Conservation (phyloP, 2,329 filamentous ascomycete species). For the Dactylellina haptotyla region DNA sequence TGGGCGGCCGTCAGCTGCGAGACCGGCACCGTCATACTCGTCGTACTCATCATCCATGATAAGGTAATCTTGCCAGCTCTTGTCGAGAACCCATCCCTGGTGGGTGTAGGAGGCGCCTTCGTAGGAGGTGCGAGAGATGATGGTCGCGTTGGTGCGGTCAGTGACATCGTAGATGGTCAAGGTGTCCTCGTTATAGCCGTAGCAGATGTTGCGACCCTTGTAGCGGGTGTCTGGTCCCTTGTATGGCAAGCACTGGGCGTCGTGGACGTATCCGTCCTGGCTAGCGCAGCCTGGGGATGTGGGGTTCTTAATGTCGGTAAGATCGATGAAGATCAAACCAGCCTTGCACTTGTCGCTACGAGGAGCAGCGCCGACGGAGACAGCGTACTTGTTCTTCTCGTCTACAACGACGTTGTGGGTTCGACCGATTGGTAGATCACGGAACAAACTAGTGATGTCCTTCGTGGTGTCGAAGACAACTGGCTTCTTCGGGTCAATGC, state of each 20-base stretch:
- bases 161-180: slow-evolving; percentile 65
- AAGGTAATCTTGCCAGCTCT: slow-evolving; percentile 62
- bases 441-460: slow-evolving; percentile 63
- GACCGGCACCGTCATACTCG: slow-evolving; percentile 59
- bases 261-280: slow-evolving; percentile 70
- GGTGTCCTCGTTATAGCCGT: slow-evolving; percentile 58
- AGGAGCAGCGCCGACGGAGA: slow-evolving; percentile 61
- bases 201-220: slow-evolving; percentile 57
- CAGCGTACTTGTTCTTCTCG: slow-evolving; percentile 63
- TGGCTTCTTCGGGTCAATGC: slow-evolving; percentile 62
- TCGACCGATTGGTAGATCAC: slow-evolving; percentile 50
- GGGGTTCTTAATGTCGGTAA: slow-evolving; percentile 67
- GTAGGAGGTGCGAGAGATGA: slow-evolving; percentile 68
- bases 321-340: slow-evolving; percentile 70
- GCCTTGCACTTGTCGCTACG: slow-evolving; percentile 64
- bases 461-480: slow-evolving; percentile 63
- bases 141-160: slow-evolving; percentile 63
- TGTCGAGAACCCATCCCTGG: slow-evolving; percentile 68
- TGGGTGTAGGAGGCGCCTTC: slow-evolving; percentile 70
- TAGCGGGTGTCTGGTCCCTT: slow-evolving; percentile 57
- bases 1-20: slow-evolving; percentile 59
- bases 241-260: slow-evolving; percentile 68
- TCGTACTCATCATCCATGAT: slow-evolving; percentile 64
- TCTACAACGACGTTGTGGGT: slow-evolving; percentile 66
- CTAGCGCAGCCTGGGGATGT: slow-evolving; percentile 67